phyloP scores from a whole-genome alignment of 345 rosid species.

The Fremontodendron californicum region DNA sequence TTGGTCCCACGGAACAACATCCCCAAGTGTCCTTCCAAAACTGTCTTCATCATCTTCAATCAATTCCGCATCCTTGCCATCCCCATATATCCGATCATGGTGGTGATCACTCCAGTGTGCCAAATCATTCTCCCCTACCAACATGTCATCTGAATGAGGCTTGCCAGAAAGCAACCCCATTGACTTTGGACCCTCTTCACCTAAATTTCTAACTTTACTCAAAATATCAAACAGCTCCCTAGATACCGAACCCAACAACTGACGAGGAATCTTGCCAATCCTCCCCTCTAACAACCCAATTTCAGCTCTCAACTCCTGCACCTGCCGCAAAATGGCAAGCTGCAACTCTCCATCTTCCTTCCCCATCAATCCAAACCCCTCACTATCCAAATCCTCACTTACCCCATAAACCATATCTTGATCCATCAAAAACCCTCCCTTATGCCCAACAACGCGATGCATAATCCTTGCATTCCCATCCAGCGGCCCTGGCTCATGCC shows the following conservation, averaged over 20 bases:
- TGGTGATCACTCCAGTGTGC: slow-evolving; percentile 83
- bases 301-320: slow-evolving; percentile 74
- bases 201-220: slow-evolving; percentile 68
- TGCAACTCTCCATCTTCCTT: slow-evolving; percentile 74
- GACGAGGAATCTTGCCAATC: slow-evolving; percentile 57
- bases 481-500: slow-evolving; percentile 93
- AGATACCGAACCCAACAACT: slow-evolving; percentile 61
- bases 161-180: slow-evolving; percentile 53
- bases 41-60: slow-evolving; percentile 91
- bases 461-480: slow-evolving; percentile 99
- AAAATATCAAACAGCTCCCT: slow-evolving; percentile 68
- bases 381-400: slow-evolving; percentile 70
- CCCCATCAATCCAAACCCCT: slow-evolving; percentile 59
- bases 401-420: slow-evolving; percentile 85
- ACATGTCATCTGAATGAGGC: slow-evolving; percentile 57
- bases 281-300: slow-evolving; percentile 71
- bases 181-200: slow-evolving; percentile 64
- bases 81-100: slow-evolving; percentile 60
- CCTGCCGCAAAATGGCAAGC: slow-evolving; percentile 67
- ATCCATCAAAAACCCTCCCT: slow-evolving; percentile 68
- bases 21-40: slow-evolving; percentile 84
- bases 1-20: slow-evolving; percentile 89
- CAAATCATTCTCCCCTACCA: slow-evolving; percentile 75
- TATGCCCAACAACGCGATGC: slow-evolving; percentile 93
- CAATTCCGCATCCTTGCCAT: slow-evolving; percentile 74